Percentiles rank a stretch among this genome's conserved stretches.
Conservation (phyloP, 2,329 filamentous ascomycete species). For the Paraphaeosphaeria sporulosa region DNA sequence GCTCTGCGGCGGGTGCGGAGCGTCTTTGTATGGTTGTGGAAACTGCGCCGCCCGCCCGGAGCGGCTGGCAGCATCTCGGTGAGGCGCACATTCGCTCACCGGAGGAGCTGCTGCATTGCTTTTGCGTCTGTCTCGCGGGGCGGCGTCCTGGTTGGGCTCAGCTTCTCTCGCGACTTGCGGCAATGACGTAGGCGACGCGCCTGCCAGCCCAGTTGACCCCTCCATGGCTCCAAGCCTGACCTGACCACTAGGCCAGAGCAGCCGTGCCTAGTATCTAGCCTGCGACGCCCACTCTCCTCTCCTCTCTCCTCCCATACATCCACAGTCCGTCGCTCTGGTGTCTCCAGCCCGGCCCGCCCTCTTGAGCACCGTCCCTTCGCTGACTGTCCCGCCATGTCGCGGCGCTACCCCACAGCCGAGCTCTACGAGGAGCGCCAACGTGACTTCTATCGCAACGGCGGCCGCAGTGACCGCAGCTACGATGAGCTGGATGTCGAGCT, state of each 20-base stretch:
- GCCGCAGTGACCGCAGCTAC: slow-evolving; percentile 53
- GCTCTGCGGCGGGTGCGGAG: neutral
- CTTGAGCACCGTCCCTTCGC: slow-evolving; percentile 20
- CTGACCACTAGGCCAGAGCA: slow-evolving; percentile 7
- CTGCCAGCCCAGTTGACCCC: slow-evolving; percentile 2
- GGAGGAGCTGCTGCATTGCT: slow-evolving; percentile 8
- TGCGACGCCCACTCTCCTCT: slow-evolving; percentile 6
- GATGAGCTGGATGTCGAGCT: slow-evolving; percentile 61
- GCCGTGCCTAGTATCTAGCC: slow-evolving; percentile 7
- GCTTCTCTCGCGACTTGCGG: slow-evolving; percentile 5
- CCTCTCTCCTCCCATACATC: slow-evolving; percentile 4
- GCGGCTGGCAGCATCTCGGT: neutral
- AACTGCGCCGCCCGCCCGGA: slow-evolving; percentile 1
- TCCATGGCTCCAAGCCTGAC: slow-evolving; percentile 15
- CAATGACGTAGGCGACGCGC: slow-evolving; percentile 13
- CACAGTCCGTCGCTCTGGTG: neutral
- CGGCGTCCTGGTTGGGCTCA: slow-evolving; percentile 12
- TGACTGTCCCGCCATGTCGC: slow-evolving; percentile 49
- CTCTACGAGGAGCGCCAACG: slow-evolving; percentile 59
- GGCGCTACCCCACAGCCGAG: slow-evolving; percentile 56
- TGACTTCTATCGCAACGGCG: slow-evolving; percentile 56
- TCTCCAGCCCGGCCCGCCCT: slow-evolving; percentile 7
- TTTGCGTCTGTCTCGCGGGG: neutral
- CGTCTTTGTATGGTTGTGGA: neutral
- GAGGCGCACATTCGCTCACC: slow-evolving; percentile 1